These are phyloP conservation scores for Acer yangbiense DNA, from an alignment of 345 rosid genomes.

Conservation along the genomic window DNA sequence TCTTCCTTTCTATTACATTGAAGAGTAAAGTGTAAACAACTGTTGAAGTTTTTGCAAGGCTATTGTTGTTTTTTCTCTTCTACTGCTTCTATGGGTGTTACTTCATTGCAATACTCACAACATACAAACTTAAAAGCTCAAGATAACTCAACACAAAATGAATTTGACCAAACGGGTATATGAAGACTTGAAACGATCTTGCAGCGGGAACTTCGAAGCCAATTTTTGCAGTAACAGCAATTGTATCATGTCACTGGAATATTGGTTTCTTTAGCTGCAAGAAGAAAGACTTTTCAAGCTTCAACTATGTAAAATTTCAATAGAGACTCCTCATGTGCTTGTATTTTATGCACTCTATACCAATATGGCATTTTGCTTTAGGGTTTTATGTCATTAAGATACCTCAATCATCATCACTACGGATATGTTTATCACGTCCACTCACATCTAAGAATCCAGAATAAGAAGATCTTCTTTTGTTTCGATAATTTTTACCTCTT, in stretches of 20 bases:
- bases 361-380: conserved; percentile 6
- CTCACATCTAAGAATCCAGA: conserved; percentile 44
- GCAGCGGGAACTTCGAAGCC: conserved; percentile 13
- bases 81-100: background rate
- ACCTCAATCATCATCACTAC: conserved; percentile 35
- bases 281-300: background rate
- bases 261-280: conserved; percentile 1
- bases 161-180: background rate
- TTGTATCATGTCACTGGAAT: background rate
- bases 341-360: background rate
- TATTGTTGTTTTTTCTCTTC: background rate
- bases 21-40: background rate
- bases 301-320: background rate
- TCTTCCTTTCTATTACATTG: conserved; percentile 4
- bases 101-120: background rate
- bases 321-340: conserved; percentile 5
- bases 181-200: background rate
- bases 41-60: background rate
- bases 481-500: conserved; percentile 63
- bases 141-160: background rate
- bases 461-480: conserved; percentile 61
- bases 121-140: background rate
- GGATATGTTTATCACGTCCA: conserved; percentile 51
- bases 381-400: conserved; percentile 29
- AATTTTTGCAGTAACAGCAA: background rate